Base-by-base conservation (phyloP, 164 flowering plant species). In the Litsea cubeba region DNA sequence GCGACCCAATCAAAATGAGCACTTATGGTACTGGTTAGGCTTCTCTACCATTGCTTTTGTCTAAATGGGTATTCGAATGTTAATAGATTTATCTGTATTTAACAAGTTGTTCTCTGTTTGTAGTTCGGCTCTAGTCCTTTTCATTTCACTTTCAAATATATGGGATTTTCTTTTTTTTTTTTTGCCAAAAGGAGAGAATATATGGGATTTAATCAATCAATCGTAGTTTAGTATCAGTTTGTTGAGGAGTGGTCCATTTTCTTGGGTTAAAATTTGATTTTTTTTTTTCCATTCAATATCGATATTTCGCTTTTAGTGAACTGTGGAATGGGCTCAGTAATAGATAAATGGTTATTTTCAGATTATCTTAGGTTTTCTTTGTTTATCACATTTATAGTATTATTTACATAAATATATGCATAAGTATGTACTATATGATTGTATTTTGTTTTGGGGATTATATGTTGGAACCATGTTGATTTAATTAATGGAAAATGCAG, bases 21-120 rank as follows among this genome's bases (percentile, higher is more conserved):
- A 80, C 90, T 30, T 72, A 80, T 80, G 82, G 94, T 74, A 91
- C 98, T 81, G 99, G 99, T 95, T 82, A 79, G 96, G 85, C 68
- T 69, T 50, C 26, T 40, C n/a, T 15, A 65, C 15, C 26, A 49
- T 20, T 57, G 60, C 1, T 57, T 14, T 25, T 49, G 17, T 8
- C n/a, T 54, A 20, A 54, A 20, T 54, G 46, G 46, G 60, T 54
- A 54, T 54, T 54, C n/a, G 3, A 54, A 54, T 54, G 60, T 40
- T 40, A 1, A 1, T 40, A 54, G 60, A 15, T 54, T 3, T 20
- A 17, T 54, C 60, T 54, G 60, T 17, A 15, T 54, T 54, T 17
- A n/a, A 54, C n/a, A 54, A 54, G 60, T 20, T 17, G 17, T 54
- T 20, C n/a, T 54, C 20, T 54, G 17, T 54, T 54, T 54, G 20